phyloP scores from a whole-genome alignment of 2,329 filamentous ascomycete genomes.

The Aspergillus persii region DNA sequence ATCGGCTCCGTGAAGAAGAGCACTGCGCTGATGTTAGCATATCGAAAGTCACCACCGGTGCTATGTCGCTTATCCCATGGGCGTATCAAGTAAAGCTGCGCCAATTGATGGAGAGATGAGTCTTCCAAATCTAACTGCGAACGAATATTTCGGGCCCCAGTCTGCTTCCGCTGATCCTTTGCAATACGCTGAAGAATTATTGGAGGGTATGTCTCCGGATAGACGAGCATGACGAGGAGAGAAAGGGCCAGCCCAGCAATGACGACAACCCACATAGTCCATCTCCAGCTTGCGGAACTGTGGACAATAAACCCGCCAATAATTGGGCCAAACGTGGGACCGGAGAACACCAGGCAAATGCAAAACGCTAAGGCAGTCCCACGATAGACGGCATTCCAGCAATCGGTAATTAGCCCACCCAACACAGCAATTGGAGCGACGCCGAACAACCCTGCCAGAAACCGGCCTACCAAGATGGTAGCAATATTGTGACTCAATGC shows the following conservation, averaged over 20 bases:
- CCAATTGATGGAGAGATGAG: too few relatives aligned
- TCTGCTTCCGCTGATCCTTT: not conserved
- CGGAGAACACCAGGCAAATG: slow-evolving; percentile 3
- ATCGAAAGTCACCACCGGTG: too few relatives aligned
- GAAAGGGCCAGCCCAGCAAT: not conserved
- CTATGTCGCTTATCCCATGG: too few relatives aligned
- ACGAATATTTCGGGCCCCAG: not conserved
- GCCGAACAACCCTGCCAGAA: slow-evolving; percentile 46
- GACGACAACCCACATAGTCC: not conserved
- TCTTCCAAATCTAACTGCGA: too few relatives aligned
- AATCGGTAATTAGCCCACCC: slow-evolving; percentile 42
- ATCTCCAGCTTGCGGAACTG: not conserved
- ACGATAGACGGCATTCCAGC: slow-evolving; percentile 24
- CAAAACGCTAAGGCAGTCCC: too few relatives aligned
- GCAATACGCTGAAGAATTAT: not conserved
- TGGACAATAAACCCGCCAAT: not conserved
- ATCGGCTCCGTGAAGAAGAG: not conserved
- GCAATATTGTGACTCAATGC: slow-evolving; percentile 52
- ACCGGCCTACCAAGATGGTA: slow-evolving; percentile 40
- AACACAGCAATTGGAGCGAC: slow-evolving; percentile 43
- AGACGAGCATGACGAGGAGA: not conserved
- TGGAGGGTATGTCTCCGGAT: not conserved
- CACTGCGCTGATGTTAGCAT: not conserved
- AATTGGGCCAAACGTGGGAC: not conserved
- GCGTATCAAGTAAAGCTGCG: too few relatives aligned